Conservation (phyloP, 2,329 filamentous ascomycete species). For the Monosporascus sp. region DNA sequence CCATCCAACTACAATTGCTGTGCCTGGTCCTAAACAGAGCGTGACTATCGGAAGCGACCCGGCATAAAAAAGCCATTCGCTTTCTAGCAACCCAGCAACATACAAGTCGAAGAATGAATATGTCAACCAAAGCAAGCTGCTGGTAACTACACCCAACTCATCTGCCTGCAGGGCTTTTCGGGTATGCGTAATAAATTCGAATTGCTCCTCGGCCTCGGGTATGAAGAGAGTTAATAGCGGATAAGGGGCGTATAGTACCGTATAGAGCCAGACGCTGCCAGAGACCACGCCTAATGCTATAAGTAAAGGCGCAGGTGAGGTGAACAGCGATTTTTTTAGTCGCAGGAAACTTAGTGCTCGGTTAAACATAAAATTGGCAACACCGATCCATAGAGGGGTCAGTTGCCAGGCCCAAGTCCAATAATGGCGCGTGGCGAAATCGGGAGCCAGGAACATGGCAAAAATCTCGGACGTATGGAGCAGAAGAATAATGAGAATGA, state of each 20-base stretch:
- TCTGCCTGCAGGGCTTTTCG: background rate
- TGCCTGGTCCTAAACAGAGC: slow-evolving; percentile 4
- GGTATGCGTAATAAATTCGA: background rate
- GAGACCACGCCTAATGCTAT: too few relatives aligned
- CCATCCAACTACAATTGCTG: slow-evolving; percentile 8
- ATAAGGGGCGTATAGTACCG: too few relatives aligned
- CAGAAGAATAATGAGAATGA: slow-evolving; percentile 4
- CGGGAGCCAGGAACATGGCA: slow-evolving; percentile 4
- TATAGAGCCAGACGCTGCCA: too few relatives aligned
- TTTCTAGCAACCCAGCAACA: slow-evolving; percentile 2
- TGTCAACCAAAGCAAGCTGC: slow-evolving; percentile 9
- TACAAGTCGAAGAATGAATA: slow-evolving; percentile 12
- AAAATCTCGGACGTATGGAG: slow-evolving; percentile 9
- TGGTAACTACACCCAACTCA: background rate
- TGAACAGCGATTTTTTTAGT: too few relatives aligned
- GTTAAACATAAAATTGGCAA: slow-evolving; percentile 1
- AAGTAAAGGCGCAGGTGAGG: too few relatives aligned
- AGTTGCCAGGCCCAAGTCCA: slow-evolving; percentile 14
- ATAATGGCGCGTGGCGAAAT: slow-evolving; percentile 7
- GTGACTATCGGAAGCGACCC: slow-evolving; percentile 2
- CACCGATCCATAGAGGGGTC: slow-evolving; percentile 9
- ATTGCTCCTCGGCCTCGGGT: too few relatives aligned
- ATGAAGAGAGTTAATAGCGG: too few relatives aligned
- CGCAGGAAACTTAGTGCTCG: too few relatives aligned
- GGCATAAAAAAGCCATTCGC: slow-evolving; percentile 3